phyloP scores from a whole-genome alignment of 148 eudicot genomes.

The Agrostemma githago region DNA sequence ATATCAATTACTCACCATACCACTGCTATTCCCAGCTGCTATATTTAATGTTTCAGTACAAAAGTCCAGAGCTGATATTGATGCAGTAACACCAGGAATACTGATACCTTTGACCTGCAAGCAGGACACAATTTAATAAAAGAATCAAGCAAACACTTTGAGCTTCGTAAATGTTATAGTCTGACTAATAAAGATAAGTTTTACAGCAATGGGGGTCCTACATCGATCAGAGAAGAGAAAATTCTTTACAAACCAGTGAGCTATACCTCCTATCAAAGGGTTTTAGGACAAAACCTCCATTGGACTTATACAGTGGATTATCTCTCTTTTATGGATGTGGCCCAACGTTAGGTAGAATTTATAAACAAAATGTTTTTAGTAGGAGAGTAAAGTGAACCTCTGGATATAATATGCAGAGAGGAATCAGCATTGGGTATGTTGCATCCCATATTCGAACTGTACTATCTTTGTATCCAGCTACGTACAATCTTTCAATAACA shows the following conservation, averaged over 20 bases:
- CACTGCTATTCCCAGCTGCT: constrained; percentile 68
- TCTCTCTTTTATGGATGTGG: not conserved
- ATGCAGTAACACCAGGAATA: constrained; percentile 49
- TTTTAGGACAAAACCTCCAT: not conserved
- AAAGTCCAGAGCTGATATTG: constrained; percentile 81
- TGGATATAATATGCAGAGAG: constrained; percentile 39
- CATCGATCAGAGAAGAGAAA: no score
- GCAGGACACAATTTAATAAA: constrained; percentile 17
- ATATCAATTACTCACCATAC: constrained; percentile 44
- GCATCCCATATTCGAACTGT: constrained; percentile 79
- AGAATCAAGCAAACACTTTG: constrained; percentile 11
- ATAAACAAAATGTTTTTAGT: not conserved
- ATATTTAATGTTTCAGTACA: constrained; percentile 45
- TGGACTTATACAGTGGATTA: not conserved
- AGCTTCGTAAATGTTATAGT: not conserved
- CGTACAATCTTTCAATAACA: constrained; percentile 53
- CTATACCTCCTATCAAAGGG: not conserved
- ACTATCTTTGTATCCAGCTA: constrained; percentile 97
- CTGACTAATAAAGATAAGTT: not conserved
- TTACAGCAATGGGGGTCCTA: no score
- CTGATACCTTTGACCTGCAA: constrained; percentile 51
- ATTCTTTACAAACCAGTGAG: not conserved
- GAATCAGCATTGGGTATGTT: constrained; percentile 69
- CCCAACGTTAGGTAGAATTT: not conserved
- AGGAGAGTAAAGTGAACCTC: constrained; percentile 48